Evolutionary conservation across 1,284 basidiomycete species (phyloP), one percentile per base, ranked within the genome.

Genomic region (Austroboletus olivaceoglutinosus): DNA sequence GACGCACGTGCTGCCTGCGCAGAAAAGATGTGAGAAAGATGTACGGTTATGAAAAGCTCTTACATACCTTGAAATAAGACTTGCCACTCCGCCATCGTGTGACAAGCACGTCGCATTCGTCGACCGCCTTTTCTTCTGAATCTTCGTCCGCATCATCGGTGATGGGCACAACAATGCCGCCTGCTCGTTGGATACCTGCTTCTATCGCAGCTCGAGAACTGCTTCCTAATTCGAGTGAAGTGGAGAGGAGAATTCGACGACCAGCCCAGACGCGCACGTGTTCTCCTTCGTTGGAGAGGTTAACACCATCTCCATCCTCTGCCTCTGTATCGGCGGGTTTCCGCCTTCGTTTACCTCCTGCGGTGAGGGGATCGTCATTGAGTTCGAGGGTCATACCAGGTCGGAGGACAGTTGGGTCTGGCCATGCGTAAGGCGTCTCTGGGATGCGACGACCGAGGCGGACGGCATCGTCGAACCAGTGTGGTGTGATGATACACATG

Each of bases 381-480:
- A 53, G 47, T 25, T 51, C 21, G 31, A 68, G 47, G 37, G 47
- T 50, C 18, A 51, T 9, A 40, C 60, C 58, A 0, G 64, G 58
- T 12, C 68, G 71, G 22, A 86, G 64, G 15, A 85, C 61, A 8
- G 64, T 64, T 0, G 85, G 84, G 16, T 86, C 76, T 0, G 90
- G 89, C 81, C 91, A 94, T 52, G 83, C 75, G 59, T 92, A 94
- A 21, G 78, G 71, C 1, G 69, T 69, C 22, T 83, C 81, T 10
- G 80, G 73, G 2, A 91, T 72, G 6, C 75, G 71, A 12, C 78
- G 71, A 2, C 84, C 83, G 9, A 90, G 72, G 21, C 82, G 76
- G 36, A 91, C 78, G 12, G 80, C 80, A 56, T 93, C 90, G 58
- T 92, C 86, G 57, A 91, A 91, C 89, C 89, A 93, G 57, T 91